phyloP scores from a whole-genome alignment of 2,329 filamentous ascomycete genomes.

The Epichloe typhina region DNA sequence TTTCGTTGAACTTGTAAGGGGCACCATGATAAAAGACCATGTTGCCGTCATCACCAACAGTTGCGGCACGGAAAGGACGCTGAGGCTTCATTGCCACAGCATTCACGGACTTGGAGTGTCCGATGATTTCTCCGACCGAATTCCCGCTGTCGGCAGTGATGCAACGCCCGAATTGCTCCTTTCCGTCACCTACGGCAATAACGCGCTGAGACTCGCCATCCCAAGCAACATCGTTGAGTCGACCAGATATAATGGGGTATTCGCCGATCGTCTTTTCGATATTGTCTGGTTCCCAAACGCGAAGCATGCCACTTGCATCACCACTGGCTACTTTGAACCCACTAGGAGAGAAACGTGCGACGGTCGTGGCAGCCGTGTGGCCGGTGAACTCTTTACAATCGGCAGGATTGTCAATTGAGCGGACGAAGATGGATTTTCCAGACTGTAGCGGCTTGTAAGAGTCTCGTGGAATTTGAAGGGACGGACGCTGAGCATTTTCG shows the following conservation, averaged over 20 bases:
- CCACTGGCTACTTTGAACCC: constrained; percentile 93
- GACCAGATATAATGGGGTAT: constrained; percentile 85
- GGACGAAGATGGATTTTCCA: constrained; percentile 92
- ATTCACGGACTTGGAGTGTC: constrained; percentile 85
- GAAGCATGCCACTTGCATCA: constrained; percentile 70
- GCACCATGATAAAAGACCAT: constrained; percentile 88
- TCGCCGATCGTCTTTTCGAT: constrained; percentile 81
- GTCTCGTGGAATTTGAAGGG: constrained; percentile 2
- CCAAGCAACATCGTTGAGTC: constrained; percentile 95
- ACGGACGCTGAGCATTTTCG: background rate
- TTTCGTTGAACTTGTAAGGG: constrained; percentile 92
- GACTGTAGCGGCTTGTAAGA: constrained; percentile 40
- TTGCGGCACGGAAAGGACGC: constrained; percentile 80
- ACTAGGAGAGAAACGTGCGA: constrained; percentile 86
- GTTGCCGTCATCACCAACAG: constrained; percentile 78
- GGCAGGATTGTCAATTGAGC: constrained; percentile 82
- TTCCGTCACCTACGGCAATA: constrained; percentile 90
- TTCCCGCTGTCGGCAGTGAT: constrained; percentile 95
- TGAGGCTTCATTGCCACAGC: constrained; percentile 80
- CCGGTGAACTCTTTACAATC: constrained; percentile 80
- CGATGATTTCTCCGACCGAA: constrained; percentile 84
- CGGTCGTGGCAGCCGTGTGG: constrained; percentile 78
- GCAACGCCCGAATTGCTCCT: constrained; percentile 85
- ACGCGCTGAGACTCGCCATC: constrained; percentile 93
- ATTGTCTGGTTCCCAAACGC: constrained; percentile 86